Conservation (phyloP, 1,284 basidiomycete species). For the Phylloporus gajari region DNA sequence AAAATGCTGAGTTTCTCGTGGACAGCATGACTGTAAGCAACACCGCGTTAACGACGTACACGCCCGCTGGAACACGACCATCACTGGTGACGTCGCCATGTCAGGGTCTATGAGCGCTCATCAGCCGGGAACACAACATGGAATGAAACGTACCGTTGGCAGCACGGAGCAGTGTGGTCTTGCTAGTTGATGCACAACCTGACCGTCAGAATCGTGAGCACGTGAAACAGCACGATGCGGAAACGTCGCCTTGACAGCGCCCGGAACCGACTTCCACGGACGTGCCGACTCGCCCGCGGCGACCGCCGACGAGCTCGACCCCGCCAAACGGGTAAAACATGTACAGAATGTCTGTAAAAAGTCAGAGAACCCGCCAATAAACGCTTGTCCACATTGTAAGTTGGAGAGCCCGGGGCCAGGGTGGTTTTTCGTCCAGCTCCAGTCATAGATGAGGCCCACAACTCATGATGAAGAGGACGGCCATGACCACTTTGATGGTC, state of each 20-base stretch:
- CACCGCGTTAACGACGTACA: constrained; percentile 65
- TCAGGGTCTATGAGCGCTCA: constrained; percentile 45
- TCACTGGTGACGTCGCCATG: constrained; percentile 64
- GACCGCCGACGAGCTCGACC: constrained; percentile 74
- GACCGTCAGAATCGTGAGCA: constrained; percentile 66
- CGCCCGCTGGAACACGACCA: constrained; percentile 68
- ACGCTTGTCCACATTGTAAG: constrained; percentile 61
- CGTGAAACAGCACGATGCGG: constrained; percentile 72
- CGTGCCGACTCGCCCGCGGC: constrained; percentile 71
- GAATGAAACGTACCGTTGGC: constrained; percentile 48
- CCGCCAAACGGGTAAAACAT: constrained; percentile 80
- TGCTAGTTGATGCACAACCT: constrained; percentile 65
- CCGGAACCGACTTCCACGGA: constrained; percentile 71
- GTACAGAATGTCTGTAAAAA: constrained; percentile 64
- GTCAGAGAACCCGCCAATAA: constrained; percentile 64
- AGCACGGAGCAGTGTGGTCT: constrained; percentile 59
- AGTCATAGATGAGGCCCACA: constrained; percentile 65
- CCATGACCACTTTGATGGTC: constrained; percentile 64
- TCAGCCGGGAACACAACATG: constrained; percentile 26
- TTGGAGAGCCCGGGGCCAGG: constrained; percentile 67
- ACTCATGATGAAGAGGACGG: constrained; percentile 65
- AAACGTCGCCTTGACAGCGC: constrained; percentile 77
- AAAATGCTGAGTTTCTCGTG: constrained; percentile 69
- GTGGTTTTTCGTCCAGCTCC: constrained; percentile 63
- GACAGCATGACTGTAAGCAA: constrained; percentile 75